These are phyloP conservation scores for Solidago caesia DNA, from an alignment of 129 eudicot genomes.

Conservation along the genomic window DNA sequence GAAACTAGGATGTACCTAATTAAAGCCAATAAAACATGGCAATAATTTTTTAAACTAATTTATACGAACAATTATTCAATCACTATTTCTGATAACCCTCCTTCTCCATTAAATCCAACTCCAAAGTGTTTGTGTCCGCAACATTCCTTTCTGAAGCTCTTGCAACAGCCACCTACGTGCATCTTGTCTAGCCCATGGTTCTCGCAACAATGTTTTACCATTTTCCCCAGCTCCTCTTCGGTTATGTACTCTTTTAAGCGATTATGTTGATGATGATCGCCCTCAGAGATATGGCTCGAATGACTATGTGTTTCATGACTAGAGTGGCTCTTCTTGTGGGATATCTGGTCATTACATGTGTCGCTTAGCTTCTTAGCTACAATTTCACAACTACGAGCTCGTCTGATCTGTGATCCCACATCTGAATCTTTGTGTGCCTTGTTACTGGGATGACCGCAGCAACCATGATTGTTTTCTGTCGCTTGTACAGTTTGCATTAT, in stretches of 20 bases:
- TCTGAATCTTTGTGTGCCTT: not conserved
- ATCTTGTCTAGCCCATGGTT: constrained; percentile 28
- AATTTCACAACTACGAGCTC: constrained; percentile 19
- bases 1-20: constrained; percentile 8
- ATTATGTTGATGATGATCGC: constrained; percentile 15
- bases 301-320: constrained; percentile 13
- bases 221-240: constrained; percentile 33
- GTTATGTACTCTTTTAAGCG: constrained; percentile 32
- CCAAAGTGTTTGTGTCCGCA: constrained; percentile 34
- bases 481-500: not conserved
- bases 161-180: constrained; percentile 43
- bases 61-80: constrained; percentile 39
- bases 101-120: constrained; percentile 30
- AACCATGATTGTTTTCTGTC: constrained; percentile 12
- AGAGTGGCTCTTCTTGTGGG: constrained; percentile 29
- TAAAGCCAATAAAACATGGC: constrained; percentile 23
- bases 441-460: constrained; percentile 12
- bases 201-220: constrained; percentile 46
- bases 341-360: constrained; percentile 13
- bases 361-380: constrained; percentile 3
- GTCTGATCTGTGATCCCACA: constrained; percentile 11
- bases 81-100: constrained; percentile 65
- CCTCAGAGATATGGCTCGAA: not conserved
- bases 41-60: not conserved
- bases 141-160: constrained; percentile 56